Percentiles rank a stretch among this genome's conserved stretches.
Conservation (phyloP, 805 yeast species). For the Starmera quercuum region DNA sequence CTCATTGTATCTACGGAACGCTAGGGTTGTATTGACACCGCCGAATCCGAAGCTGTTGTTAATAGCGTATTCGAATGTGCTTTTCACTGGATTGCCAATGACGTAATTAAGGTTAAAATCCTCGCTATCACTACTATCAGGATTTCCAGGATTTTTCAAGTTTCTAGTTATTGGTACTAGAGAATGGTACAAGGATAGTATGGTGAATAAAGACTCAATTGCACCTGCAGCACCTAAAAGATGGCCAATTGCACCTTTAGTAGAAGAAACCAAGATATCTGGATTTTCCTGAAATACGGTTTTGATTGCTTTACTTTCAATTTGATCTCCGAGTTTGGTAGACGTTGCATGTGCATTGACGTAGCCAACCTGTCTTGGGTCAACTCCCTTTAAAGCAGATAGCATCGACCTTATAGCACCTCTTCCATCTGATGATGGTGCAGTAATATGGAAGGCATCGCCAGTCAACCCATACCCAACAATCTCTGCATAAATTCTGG, state of each 20-base stretch:
- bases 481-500: conserved; percentile 70
- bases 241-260: conserved; percentile 92
- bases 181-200: conserved; percentile 51
- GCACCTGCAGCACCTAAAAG: conserved; percentile 95
- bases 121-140: conserved; percentile 33
- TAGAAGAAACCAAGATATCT: conserved; percentile 57
- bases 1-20: conserved; percentile 32
- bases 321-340: conserved; percentile 80
- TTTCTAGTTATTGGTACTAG: conserved; percentile 78
- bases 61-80: conserved; percentile 47
- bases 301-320: conserved; percentile 73
- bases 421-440: conserved; percentile 74
- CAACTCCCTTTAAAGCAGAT: conserved; percentile 51
- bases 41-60: conserved; percentile 97
- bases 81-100: conserved; percentile 37
- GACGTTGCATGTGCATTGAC: conserved; percentile 97
- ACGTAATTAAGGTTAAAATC: conserved; percentile 46
- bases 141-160: conserved; percentile 44
- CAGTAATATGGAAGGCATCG: conserved; percentile 89
- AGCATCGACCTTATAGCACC: conserved; percentile 85
- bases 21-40: conserved; percentile 81
- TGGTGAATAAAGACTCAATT: conserved; percentile 79
- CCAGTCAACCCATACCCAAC: conserved; percentile 87
- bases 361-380: conserved; percentile 51
- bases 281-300: conserved; percentile 36